Evolutionary conservation across 2,329 filamentous ascomycete species (phyloP), one percentile per base, ranked within the genome.

Genomic region (Aspergillus sp.): DNA sequence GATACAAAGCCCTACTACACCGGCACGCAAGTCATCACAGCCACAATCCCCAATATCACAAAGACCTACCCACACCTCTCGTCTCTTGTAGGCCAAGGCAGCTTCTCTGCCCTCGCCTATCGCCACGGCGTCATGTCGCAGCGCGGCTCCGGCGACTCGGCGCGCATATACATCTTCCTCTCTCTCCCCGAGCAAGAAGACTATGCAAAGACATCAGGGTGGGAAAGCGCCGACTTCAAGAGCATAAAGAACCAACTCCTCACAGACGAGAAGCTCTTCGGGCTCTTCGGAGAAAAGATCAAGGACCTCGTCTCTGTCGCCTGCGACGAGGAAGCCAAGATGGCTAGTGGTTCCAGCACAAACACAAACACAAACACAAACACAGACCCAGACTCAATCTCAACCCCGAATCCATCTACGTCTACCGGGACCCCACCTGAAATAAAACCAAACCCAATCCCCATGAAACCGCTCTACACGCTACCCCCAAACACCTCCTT

Each of bases 51-150:
- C 2, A 40, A 71, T 6, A 59, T 67, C 17, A 59, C 59, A 3
- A 37, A 37, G 1, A 63, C 57, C 17, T 65, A 66, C 19, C 71
- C 72, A 0, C 56, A 65, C 5, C 39, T 72, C 6, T 58, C 56
- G 2, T 59, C 58, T 19, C 50, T 71, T 0, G 46, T 71, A 17
- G 68, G 70, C 14, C 53, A 43, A 3, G 72, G 73, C 0, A 66
- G 59, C 8, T 62, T 73, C 19, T 65, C 69, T 7, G 60, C 62
- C 37, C 64, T 69, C 8, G 63, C 61, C 2, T 56, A 65, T 25
- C 62, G 65, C 6, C 68, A 69, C 43, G 63, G 58, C 4, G 58
- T 73, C 21, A 68, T 66, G 55, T 57, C 62, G 2, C 72, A 74
- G 46, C 66, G 65, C 9, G 60, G 59, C 21, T 27, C 59, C 19